phyloP scores from a whole-genome alignment of 495 filamentous ascomycete species.

The Mycothermus thermophilus region DNA sequence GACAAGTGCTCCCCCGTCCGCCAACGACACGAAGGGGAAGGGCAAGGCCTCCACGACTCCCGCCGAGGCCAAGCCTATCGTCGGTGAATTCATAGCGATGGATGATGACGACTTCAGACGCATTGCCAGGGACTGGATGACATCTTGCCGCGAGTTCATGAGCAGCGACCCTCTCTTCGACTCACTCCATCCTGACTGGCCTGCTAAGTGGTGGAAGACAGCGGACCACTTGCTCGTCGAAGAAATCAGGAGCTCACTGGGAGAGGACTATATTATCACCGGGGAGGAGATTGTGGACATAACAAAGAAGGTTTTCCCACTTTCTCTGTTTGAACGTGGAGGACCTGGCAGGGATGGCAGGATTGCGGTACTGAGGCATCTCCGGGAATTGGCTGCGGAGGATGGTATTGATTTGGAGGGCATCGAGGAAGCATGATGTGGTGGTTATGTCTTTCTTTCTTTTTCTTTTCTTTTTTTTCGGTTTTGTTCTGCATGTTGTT shows the following conservation, averaged over 20 bases:
- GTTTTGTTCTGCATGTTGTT: background rate
- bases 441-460: background rate
- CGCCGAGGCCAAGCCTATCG: background rate
- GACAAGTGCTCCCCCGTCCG: too few relatives aligned
- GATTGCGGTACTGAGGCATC: background rate
- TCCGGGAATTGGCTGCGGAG: background rate
- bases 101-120: background rate
- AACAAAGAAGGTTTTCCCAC: background rate
- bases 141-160: background rate
- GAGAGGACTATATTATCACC: background rate
- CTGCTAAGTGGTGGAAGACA: background rate
- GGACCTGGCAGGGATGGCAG: background rate
- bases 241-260: background rate
- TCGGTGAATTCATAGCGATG: background rate
- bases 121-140: background rate
- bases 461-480: background rate
- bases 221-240: background rate
- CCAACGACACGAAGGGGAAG: background rate
- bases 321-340: background rate
- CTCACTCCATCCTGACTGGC: background rate
- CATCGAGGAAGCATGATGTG: background rate
- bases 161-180: background rate
- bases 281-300: background rate
- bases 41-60: background rate
- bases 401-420: slow-evolving; percentile 1